phyloP scores from a whole-genome alignment of 257 asterid genomes.

The Cynanchum wilfordii region DNA sequence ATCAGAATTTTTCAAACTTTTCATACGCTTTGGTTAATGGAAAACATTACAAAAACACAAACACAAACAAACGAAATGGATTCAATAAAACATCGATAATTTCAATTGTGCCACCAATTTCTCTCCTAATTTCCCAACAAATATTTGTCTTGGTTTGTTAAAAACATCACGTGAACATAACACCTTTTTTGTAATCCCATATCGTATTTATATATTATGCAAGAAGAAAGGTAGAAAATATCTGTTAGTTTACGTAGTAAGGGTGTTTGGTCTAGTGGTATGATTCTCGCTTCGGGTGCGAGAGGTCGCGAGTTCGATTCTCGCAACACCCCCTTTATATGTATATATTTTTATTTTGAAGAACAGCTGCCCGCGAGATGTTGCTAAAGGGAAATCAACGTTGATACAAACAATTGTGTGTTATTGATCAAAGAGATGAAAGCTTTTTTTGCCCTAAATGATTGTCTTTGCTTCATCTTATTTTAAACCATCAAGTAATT shows the following conservation, averaged over 20 bases:
- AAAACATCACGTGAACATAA: too few species aligned
- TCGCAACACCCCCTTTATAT: slow-evolving; percentile 29
- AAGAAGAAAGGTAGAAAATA: too few species aligned
- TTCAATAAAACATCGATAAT: background rate
- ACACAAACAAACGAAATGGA: slow-evolving; percentile 4
- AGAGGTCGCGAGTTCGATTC: slow-evolving; percentile 46
- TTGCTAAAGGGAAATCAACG: too few species aligned
- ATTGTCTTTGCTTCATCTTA: background rate
- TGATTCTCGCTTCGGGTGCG: slow-evolving; percentile 38
- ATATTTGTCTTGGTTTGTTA: too few species aligned
- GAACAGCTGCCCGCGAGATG: too few species aligned
- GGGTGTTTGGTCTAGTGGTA: slow-evolving; percentile 47
- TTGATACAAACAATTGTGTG: background rate
- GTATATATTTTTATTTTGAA: too few species aligned
- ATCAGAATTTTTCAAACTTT: background rate
- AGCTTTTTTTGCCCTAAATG: background rate
- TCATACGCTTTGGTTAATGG: background rate
- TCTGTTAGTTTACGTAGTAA: too few species aligned
- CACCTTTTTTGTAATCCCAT: too few species aligned
- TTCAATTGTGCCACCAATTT: background rate
- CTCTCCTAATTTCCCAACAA: too few species aligned
- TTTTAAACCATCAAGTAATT: background rate
- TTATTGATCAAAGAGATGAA: background rate
- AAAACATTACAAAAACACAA: background rate
- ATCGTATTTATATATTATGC: too few species aligned